A percentile compares a stretch with the other conserved stretches of the same genome.
phyloP scores from a whole-genome alignment of 305 asterid species.

The Solanum hybrid region DNA sequence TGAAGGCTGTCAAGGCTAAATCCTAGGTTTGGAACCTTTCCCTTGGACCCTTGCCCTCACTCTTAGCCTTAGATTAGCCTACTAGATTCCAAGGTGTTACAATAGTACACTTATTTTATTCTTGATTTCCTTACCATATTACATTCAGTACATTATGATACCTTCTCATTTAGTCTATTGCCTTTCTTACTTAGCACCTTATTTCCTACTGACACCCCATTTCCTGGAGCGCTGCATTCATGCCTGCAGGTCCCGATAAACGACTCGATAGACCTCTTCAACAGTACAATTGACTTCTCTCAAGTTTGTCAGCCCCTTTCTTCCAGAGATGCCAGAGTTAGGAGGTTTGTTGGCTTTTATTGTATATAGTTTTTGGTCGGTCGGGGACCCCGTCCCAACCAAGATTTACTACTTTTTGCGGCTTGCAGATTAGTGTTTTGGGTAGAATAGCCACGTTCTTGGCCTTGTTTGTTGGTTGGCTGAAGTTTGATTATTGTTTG shows the following conservation, averaged over 20 bases:
- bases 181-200: background rate
- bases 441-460: background rate
- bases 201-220: background rate
- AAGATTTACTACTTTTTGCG: background rate
- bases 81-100: too few species aligned
- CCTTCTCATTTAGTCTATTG: background rate
- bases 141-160: too few species aligned
- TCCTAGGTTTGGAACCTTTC: too few species aligned
- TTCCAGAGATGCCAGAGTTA: background rate
- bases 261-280: background rate
- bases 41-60: too few species aligned
- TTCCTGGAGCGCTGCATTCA: background rate
- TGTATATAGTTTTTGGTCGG: background rate
- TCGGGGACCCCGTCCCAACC: background rate
- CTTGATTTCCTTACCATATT: background rate
- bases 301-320: background rate
- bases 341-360: background rate
- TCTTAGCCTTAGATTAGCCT: too few species aligned
- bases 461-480: background rate
- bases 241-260: background rate
- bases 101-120: background rate
- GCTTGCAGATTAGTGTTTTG: background rate
- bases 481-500: background rate
- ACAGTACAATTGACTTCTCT: too few species aligned
- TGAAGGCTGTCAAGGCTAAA: too few species aligned